Evolutionary conservation across 139 green algal genomes (phyloP), one percentile per base, ranked within the genome.

Genomic region (Edaphochlamys debaryana): DNA sequence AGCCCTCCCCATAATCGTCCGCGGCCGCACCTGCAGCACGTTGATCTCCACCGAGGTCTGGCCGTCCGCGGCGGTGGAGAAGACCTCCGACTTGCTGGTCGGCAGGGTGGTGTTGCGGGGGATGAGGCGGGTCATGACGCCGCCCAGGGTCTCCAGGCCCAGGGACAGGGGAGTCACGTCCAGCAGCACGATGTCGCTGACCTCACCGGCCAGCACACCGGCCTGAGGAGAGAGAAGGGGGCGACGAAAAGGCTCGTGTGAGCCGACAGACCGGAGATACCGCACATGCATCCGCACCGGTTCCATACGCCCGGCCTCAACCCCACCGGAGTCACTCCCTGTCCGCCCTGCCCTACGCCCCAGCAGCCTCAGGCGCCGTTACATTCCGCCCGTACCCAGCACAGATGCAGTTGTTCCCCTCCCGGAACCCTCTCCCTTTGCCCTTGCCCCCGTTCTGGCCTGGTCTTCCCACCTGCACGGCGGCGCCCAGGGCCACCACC

Each of bases 21-120:
- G n/a, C 36, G 85, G 30, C 83, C 94, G 85, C 27, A 93, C 94
- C 89, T 99, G 96, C 68, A 99, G 90, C 63, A 99, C 97, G 79
- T 99, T 99, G 88, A 99, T 99, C 91, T 99, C 97, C 74, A 99
- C 97, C 32, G 82, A 94, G 22, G 96, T 98, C 93, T 99, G 97
- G 30, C 94, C 93, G 80, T 99, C 97, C 13, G 97, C 96, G n/a
- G 92, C 97, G 9, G 97, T 99, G 68, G 95, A 98, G 93, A 99
- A 99, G 27, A 96, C 91, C 94, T 99, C 96, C 17, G 79, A 93
- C 93, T 99, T 99, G 90, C 89, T 96, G 66, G 96, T 99, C 68
- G 97, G 97, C 84, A 99, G 91, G 1, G 97, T 99, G 82, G 97
- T 99, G 94, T 99, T 99, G 79, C 97, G 89, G 27, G 95, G 89